phyloP scores from a whole-genome alignment of 495 filamentous ascomycete genomes.

The Penicillium paxilli region DNA sequence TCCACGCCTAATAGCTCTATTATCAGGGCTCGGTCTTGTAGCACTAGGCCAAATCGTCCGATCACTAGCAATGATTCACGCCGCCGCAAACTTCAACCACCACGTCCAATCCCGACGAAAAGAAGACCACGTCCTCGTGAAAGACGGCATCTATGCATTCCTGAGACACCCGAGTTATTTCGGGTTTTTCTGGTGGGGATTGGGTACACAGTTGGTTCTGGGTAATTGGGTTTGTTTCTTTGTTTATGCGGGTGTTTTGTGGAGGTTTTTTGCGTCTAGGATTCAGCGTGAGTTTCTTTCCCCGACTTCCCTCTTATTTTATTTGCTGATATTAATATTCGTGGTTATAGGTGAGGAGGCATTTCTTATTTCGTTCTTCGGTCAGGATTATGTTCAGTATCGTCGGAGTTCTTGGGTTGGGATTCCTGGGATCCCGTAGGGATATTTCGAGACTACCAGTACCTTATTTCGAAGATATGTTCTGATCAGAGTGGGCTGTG shows the following conservation, averaged over 20 bases:
- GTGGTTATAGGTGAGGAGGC: conserved; percentile 66
- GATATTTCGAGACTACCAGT: background rate
- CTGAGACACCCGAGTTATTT: conserved; percentile 91
- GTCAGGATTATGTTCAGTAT: conserved; percentile 76
- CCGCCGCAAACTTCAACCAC: conserved; percentile 91
- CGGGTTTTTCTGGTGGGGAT: conserved; percentile 96
- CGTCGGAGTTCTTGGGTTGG: conserved; percentile 63
- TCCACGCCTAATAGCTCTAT: no score
- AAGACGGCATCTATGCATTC: conserved; percentile 60
- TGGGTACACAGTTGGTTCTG: conserved; percentile 90
- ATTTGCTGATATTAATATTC: background rate
- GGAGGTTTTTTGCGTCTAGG: conserved; percentile 75
- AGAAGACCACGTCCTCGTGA: conserved; percentile 75
- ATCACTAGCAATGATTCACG: conserved; percentile 81
- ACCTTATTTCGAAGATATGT: background rate
- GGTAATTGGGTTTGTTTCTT: conserved; percentile 80
- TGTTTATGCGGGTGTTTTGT: conserved; percentile 72
- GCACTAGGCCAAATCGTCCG: conserved; percentile 70
- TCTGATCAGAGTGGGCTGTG: no score
- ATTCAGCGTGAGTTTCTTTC: conserved; percentile 63
- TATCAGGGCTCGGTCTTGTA: conserved; percentile 65
- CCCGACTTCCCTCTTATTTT: background rate
- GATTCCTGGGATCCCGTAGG: conserved; percentile 66
- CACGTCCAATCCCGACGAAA: conserved; percentile 67
- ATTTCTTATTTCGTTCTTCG: conserved; percentile 78